These are phyloP conservation scores for Saposhnikovia divaricata DNA, from an alignment of 129 eudicot species.

Conservation along the genomic window DNA sequence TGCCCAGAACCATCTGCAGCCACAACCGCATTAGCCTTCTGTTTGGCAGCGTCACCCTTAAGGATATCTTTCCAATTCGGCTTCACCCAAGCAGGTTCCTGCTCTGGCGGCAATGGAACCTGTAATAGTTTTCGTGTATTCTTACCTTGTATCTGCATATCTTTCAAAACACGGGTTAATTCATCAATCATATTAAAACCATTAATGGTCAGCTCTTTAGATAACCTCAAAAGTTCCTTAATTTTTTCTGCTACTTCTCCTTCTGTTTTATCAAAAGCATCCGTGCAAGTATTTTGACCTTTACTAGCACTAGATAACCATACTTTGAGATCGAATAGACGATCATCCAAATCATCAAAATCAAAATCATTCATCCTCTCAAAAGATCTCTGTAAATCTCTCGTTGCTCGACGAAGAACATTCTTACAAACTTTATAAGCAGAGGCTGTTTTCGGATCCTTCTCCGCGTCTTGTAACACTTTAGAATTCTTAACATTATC, in stretches of 20 bases:
- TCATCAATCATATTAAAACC: slow-evolving; percentile 25
- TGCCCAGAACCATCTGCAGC: slow-evolving; percentile 27
- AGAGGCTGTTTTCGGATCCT: slow-evolving; percentile 12
- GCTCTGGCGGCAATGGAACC: background rate
- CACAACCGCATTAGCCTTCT: slow-evolving; percentile 18
- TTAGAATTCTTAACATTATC: slow-evolving; percentile 9
- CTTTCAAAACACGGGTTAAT: background rate
- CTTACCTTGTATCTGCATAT: background rate
- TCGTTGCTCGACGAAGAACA: slow-evolving; percentile 11
- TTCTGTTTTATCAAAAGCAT: slow-evolving; percentile 13
- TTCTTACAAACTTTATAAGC: slow-evolving; percentile 21
- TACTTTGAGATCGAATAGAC: slow-evolving; percentile 16
- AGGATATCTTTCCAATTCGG: background rate
- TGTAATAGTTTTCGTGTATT: slow-evolving; percentile 2
- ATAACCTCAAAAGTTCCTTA: slow-evolving; percentile 20
- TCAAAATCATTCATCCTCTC: slow-evolving; percentile 3
- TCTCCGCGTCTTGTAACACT: slow-evolving; percentile 11
- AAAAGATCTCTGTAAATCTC: slow-evolving; percentile 24
- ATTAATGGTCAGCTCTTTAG: slow-evolving; percentile 26
- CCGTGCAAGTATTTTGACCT: slow-evolving; percentile 15
- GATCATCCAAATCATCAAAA: background rate
- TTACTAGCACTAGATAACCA: slow-evolving; percentile 30
- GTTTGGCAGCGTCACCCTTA: background rate
- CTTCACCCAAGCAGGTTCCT: slow-evolving; percentile 4
- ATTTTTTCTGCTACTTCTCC: slow-evolving; percentile 29